A percentile compares a stretch with the other conserved stretches of the same genome.
Evolutionary conservation across 306 rosid genomes (phyloP).

Genomic region (Gastrolobium bilobum): DNA sequence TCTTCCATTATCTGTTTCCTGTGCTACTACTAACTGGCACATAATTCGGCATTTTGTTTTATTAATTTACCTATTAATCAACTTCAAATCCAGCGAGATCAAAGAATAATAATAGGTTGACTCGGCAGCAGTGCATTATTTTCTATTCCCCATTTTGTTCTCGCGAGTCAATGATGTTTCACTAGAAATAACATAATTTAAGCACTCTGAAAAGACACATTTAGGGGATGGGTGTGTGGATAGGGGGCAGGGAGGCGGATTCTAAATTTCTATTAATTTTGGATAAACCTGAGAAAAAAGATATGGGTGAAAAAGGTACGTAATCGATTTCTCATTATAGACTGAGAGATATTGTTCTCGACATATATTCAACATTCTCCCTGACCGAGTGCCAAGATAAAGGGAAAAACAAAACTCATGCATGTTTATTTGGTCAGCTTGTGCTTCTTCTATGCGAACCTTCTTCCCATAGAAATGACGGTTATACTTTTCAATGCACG

Average conservation of each 20-base stretch:
- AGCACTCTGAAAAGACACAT: slow-evolving; percentile 4
- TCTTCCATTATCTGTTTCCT: background rate
- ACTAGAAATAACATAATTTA: background rate
- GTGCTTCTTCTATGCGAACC: slow-evolving; percentile 1
- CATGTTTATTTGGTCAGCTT: background rate
- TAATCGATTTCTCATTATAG: background rate
- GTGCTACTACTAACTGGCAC: background rate
- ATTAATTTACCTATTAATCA: background rate
- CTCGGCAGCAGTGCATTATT: background rate
- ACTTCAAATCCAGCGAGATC: background rate
- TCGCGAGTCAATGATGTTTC: background rate
- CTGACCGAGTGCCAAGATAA: background rate
- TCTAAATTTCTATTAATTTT: background rate
- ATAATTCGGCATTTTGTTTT: background rate
- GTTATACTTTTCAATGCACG: background rate
- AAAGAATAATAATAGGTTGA: background rate
- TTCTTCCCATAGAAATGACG: slow-evolving; percentile 9
- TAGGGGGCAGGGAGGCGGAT: background rate
- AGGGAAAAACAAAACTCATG: background rate
- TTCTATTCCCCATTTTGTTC: background rate
- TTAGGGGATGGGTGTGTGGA: background rate
- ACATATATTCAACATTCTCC: background rate
- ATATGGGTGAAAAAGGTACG: no score
- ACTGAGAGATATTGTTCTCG: background rate
- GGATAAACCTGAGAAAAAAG: no score